Percentiles rank a stretch among this genome's conserved stretches.
phyloP scores from a whole-genome alignment of 2,329 filamentous ascomycete genomes.

The Pseudonectria foliicola region DNA sequence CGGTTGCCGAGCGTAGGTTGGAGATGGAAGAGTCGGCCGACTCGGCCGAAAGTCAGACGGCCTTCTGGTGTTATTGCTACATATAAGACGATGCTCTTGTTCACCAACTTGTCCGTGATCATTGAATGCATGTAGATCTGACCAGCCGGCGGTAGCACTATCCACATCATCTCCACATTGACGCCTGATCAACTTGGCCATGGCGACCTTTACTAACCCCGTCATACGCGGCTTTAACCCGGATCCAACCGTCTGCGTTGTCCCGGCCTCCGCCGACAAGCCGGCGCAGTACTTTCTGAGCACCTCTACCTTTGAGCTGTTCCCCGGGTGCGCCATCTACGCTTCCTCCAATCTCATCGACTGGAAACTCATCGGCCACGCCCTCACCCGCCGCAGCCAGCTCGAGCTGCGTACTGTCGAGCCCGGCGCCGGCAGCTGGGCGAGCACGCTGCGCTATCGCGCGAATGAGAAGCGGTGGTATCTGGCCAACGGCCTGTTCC shows the following conservation, averaged over 20 bases:
- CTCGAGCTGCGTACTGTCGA: slow-evolving; percentile 45
- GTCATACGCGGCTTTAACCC: slow-evolving; percentile 55
- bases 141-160: too few species aligned
- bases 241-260: slow-evolving; percentile 45
- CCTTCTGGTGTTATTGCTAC: too few species aligned
- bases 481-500: slow-evolving; percentile 37
- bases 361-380: slow-evolving; percentile 47
- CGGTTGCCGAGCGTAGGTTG: too few species aligned
- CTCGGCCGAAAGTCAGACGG: too few species aligned
- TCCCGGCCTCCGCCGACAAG: slow-evolving; percentile 21
- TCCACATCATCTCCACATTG: too few species aligned
- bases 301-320: slow-evolving; percentile 57
- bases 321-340: slow-evolving; percentile 55
- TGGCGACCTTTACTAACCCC: slow-evolving; percentile 37
- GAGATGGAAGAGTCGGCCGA: too few species aligned
- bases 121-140: too few species aligned
- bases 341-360: slow-evolving; percentile 45
- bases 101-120: too few species aligned
- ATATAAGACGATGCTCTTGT: too few species aligned
- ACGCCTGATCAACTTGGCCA: slow-evolving; percentile 1
- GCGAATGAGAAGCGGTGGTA: slow-evolving; percentile 35
- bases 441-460: slow-evolving; percentile 39
- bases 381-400: slow-evolving; percentile 42
- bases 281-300: slow-evolving; percentile 45
- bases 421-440: slow-evolving; percentile 43